Percentiles rank a stretch among this genome's conserved stretches.
phyloP scores from a whole-genome alignment of 441 rosid genomes.

The Corymbia calophylla region DNA sequence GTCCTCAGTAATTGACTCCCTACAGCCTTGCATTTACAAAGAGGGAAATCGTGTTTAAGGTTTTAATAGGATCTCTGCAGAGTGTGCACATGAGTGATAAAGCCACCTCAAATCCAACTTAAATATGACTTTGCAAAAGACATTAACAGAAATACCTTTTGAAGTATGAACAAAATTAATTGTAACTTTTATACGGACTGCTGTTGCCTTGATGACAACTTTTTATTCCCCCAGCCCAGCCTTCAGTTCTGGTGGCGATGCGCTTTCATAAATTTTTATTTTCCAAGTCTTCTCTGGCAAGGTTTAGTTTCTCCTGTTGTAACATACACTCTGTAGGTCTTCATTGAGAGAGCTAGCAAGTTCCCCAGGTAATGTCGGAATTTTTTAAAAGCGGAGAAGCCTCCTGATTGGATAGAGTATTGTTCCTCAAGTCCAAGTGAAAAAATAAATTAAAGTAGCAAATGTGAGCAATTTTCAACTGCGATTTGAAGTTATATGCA shows the following conservation, averaged over 20 bases:
- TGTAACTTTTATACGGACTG: not conserved
- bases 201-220: not conserved
- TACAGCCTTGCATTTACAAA: not conserved
- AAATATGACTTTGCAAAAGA: not conserved
- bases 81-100: not conserved
- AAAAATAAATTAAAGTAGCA: not conserved
- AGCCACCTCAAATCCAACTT: not conserved
- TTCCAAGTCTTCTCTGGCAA: not conserved
- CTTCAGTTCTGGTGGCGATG: not conserved
- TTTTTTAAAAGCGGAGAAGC: not conserved
- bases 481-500: not conserved
- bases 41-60: not conserved
- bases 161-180: not conserved
- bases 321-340: not conserved
- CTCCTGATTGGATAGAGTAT: not conserved
- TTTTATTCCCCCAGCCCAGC: not conserved
- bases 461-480: not conserved
- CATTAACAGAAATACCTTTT: not conserved
- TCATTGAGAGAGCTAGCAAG: not conserved
- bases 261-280: not conserved
- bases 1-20: not conserved
- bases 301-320: not conserved
- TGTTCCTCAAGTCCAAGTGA: not conserved
- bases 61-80: not conserved
- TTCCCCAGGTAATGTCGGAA: not conserved